Evolutionary conservation across 2,329 filamentous ascomycete species (phyloP), one percentile per base, ranked within the genome.

Genomic region (Chrysoporthe puriensis): DNA sequence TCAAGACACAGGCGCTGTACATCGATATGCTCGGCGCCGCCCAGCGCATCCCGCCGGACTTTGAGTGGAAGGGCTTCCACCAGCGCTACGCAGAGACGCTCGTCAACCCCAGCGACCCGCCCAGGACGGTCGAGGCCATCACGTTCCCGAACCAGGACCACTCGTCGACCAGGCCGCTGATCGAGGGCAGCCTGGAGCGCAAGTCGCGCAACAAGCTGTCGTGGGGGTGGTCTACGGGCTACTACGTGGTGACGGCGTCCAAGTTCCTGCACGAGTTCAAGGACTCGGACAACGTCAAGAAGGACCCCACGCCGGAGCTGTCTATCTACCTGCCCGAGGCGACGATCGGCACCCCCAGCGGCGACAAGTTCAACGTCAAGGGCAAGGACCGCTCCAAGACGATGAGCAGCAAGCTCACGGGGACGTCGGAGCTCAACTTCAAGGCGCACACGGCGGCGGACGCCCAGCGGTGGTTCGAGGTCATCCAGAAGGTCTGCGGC

Each of bases 231-330:
- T 90, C 88, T 71, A 88, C 91, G 0, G 88, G 87, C 66, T 97
- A 96, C 84, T 99, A 97, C 76, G 95, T 96, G 66, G 88, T 98
- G 60, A 97, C 94, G 0, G 91, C 93, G 0, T 87, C 92, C 67
- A 93, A 92, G 75, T 99, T 91, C 81, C 82, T 99, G 68, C 96
- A 99, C 81, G 94, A 97, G 79, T 99, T 97, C 85, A 97, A 97
- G 81, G 94, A 96, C 75, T 91, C 92, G 76, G 95, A 98, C 74
- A 86, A 89, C 75, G 73, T 85, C 63, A 42, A 42, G 60, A 81
- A 88, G 74, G 93, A 97, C 70, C 93, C 93, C 11, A 85, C 86
- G 66, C 95, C 96, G 0, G 95, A 99, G 77, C 83, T 96, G 52
- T 96, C 92, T 16, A 88, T 99, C 72, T 98, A 95, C 79, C 88